These are phyloP conservation scores for Zizania latifolia DNA, from an alignment of 176 grass and related monocot genomes.

Conservation along the genomic window DNA sequence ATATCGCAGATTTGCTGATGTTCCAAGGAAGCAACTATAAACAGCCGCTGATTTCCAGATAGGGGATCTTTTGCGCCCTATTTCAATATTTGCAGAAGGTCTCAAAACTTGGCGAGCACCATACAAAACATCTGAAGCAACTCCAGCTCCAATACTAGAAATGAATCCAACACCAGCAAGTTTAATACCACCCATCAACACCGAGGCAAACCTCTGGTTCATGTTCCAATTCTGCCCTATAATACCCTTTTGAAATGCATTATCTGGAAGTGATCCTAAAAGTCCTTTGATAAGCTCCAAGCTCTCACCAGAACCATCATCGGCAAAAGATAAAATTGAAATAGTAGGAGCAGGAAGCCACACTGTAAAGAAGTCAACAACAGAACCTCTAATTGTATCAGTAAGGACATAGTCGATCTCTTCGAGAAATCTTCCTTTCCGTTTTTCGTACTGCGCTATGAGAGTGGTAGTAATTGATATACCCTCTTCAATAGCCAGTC, in stretches of 20 bases:
- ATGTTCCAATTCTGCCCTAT: conserved; percentile 72
- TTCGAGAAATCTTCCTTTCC: conserved; percentile 83
- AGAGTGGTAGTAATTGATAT: conserved; percentile 95
- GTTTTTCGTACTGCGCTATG: conserved; percentile 82
- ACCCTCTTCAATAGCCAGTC: conserved; percentile 86
- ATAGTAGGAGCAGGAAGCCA: conserved; percentile 98
- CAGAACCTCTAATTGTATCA: conserved; percentile 90
- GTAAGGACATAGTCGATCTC: conserved; percentile 95
- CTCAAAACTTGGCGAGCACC: conserved; percentile 53
- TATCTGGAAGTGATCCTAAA: conserved; percentile 84
- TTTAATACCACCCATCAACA: conserved; percentile 82
- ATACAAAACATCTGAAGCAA: conserved; percentile 74
- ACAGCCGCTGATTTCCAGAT: conserved; percentile 75
- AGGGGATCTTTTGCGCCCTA: conserved; percentile 49
- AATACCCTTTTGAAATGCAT: conserved; percentile 89
- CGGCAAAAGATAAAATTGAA: conserved; percentile 73
- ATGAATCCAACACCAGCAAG: conserved; percentile 84
- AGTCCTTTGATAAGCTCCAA: conserved; percentile 77
- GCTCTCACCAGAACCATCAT: conserved; percentile 64
- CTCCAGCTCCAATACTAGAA: conserved; percentile 94
- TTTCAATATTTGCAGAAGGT: conserved; percentile 41
- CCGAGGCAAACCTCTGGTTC: conserved; percentile 75
- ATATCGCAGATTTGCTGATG: conserved; percentile 94
- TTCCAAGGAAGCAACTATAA: conserved; percentile 88
- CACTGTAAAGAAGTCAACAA: conserved; percentile 98